These are phyloP conservation scores for Spinellus fusiger DNA, from an alignment of 192 early-diverging fungal species.

Conservation along the genomic window DNA sequence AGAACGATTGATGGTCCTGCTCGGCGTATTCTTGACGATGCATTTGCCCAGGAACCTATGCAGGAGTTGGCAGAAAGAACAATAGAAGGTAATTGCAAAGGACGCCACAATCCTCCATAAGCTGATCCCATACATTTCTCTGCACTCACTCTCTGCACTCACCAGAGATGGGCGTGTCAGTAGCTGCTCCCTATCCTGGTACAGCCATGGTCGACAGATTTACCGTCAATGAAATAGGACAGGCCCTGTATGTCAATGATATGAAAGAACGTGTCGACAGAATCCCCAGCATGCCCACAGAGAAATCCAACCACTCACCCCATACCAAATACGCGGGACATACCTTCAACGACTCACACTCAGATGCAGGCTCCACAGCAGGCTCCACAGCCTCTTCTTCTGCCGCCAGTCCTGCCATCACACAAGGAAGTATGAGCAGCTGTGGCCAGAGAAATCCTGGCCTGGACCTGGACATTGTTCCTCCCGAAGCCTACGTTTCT, in stretches of 20 bases:
- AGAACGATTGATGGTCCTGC: constrained; percentile 16
- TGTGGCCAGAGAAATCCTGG: not conserved
- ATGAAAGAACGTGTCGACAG: constrained; percentile 2
- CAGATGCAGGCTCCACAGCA: constrained; percentile 4
- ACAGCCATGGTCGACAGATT: constrained; percentile 7
- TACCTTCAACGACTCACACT: constrained; percentile 10
- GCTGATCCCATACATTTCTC: not conserved
- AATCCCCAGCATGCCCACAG: constrained; percentile 2
- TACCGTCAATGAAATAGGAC: constrained; percentile 29
- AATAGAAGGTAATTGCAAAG: not conserved
- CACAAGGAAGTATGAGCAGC: not conserved
- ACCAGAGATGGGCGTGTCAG: not conserved
- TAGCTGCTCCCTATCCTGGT: constrained; percentile 3
- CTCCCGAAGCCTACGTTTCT: not conserved
- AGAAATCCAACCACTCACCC: not conserved
- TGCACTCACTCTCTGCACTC: not conserved
- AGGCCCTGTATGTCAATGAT: constrained; percentile 24
- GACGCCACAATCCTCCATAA: too few species aligned
- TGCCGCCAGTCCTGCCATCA: not conserved
- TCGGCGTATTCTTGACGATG: constrained; percentile 7
- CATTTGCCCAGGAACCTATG: not conserved
- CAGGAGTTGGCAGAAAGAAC: not conserved
- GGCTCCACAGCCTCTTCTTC: constrained; percentile 10
- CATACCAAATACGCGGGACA: not conserved
- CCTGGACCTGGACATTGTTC: not conserved